Evolutionary conservation across 2,329 filamentous ascomycete species (phyloP), one percentile per base, ranked within the genome.

Genomic region (Colletotrichum sp.): DNA sequence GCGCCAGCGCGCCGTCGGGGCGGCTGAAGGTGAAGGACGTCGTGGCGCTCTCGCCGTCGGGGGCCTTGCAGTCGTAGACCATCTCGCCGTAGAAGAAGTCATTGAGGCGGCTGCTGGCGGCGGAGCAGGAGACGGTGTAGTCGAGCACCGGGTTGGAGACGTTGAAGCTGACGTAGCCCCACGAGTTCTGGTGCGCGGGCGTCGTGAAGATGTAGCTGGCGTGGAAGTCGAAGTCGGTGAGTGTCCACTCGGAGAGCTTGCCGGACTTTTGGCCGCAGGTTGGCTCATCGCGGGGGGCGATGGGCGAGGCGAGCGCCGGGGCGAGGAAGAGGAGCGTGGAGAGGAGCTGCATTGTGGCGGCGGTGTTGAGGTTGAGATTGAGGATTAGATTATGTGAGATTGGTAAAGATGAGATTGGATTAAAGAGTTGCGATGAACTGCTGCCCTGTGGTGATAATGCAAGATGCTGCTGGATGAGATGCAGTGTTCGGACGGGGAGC

Each of bases 81-180:
- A 85, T 22, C 66, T 80, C 85, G 78, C 88, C 89, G 80, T 88
- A 89, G 83, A 89, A 91, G 80, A 89, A 90, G 78, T 89, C 86
- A 12, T 66, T 75, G 7, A 89, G 84, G 81, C 85, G 84, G 76
- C 77, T 81, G 80, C 87, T 89, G 25, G 77, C 16, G 60, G 82
- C 87, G 32, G 76, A 77, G 85, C 89, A 91, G 39, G 68, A 66
- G 60, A 83, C 80, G 27, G 77, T 78, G 76, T 85, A 84, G 52
- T 81, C 77, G 48, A 89, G 78, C 36, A 84, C 87, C 16, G 85
- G 83, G 85, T 89, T 90, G 70, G 81, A 79, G n/a, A 90, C 82
- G 76, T 86, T 87, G 83, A 91, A 91, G 80, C 83, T 84, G 76
- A 88, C 85, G 74, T 84, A 84, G 65, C 88, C 89, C 81, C 81